phyloP scores from a whole-genome alignment of 768 basidiomycete genomes.

The Boletus rubropictus region DNA sequence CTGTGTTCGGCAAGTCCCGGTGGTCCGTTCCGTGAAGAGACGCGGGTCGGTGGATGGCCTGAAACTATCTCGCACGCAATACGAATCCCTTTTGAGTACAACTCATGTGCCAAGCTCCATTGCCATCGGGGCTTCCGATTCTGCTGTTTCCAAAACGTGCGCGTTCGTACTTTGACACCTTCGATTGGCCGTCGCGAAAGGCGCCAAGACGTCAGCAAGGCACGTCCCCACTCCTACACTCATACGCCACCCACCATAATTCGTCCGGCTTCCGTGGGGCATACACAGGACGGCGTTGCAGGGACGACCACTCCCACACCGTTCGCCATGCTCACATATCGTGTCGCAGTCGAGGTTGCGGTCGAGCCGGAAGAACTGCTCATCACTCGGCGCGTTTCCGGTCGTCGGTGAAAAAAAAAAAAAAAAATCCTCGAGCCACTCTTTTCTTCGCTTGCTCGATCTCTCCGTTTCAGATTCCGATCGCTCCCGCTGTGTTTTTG shows the following conservation, averaged over 20 bases:
- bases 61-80: slow-evolving; percentile 15
- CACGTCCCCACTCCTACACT: not conserved
- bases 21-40: slow-evolving; percentile 2
- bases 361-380: slow-evolving; percentile 5
- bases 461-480: slow-evolving; percentile 12
- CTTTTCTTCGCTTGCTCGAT: no score
- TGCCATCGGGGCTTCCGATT: slow-evolving; percentile 27
- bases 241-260: slow-evolving; percentile 10
- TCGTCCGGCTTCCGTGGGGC: slow-evolving; percentile 8
- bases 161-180: slow-evolving; percentile 11
- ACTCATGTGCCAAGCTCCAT: slow-evolving; percentile 22
- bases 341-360: not conserved
- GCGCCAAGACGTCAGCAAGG: slow-evolving; percentile 9
- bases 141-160: slow-evolving; percentile 18
- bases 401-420: not conserved
- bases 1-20: slow-evolving; percentile 23
- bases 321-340: no score
- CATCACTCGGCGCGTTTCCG: slow-evolving; percentile 8
- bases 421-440: no score
- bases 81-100: slow-evolving; percentile 15
- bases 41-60: not conserved
- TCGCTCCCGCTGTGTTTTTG: slow-evolving; percentile 1
- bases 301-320: not conserved
- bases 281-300: slow-evolving; percentile 10
- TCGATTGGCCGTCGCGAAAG: slow-evolving; percentile 20